Evolutionary conservation across 192 early-diverging fungal species (phyloP), one percentile per base, ranked within the genome.

Genomic region (Coemansia sp.): DNA sequence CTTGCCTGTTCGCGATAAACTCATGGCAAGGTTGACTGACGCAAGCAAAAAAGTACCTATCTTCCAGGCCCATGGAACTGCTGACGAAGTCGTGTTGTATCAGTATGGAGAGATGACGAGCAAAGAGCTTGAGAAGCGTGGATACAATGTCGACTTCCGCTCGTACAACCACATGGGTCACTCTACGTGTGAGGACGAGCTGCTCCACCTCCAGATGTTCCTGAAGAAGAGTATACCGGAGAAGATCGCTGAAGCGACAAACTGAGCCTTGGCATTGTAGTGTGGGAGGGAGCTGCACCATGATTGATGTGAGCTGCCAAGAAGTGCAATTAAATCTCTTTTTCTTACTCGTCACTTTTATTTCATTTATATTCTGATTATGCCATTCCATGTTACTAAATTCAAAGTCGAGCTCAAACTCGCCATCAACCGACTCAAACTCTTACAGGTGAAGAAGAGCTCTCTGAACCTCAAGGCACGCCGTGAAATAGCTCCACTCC

Each of bases 381-480:
- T 38, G 69, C 67, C 43, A 26, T 75, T 75, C 61, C 42, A 68
- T 11, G 46, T 74, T 26, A 58, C 37, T 26, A 83, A 75, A 43
- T 86, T 91, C 63, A 94, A 98, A 84, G 94, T 96, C 37, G 91
- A 94, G 71, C 85, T 98, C 30, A 96, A 94, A 76, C 86, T 98
- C 19, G 86, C 93, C 14, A 86, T 94, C 70, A 93, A 91, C 79
- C 86, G 95, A 35, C 88, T 98, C 13, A 93, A 91, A 80, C 88
- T 96, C 66, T 84, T 95, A 3, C 93, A 97, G 62, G 90, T 88
- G 47, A 99, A 98, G 63, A 96, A 95, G 75, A 85, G 80, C 43
- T 87, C 90, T 19, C 74, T 91, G 9, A 91, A 91, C 58, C 79
- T 91, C 52, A 86, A 88, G 50, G 88, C 88, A 11, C 88, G 94